These are phyloP conservation scores for Phaseolus lunatus DNA, from an alignment of 306 rosid species.

Conservation along the genomic window DNA sequence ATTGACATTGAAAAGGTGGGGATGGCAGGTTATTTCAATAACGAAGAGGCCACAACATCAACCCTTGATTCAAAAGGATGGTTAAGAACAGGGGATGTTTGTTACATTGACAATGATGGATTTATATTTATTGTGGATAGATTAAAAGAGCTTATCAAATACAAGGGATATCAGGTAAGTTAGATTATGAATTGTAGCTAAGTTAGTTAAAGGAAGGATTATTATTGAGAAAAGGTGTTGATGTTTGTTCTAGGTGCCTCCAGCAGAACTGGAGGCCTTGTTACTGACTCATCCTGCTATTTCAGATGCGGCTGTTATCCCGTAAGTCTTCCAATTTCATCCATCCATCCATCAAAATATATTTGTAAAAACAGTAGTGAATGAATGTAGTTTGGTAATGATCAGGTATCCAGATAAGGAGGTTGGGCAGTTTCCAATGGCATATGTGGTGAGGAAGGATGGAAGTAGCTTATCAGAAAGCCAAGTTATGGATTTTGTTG, in stretches of 20 bases:
- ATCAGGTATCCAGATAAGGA: conserved; percentile 81
- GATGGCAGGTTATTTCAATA: conserved; percentile 77
- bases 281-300: conserved; percentile 77
- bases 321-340: conserved; percentile 57
- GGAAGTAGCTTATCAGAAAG: conserved; percentile 64
- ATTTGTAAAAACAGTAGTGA: too few relatives aligned
- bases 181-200: not conserved
- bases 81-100: conserved; percentile 92
- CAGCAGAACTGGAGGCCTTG: conserved; percentile 94
- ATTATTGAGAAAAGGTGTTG: not conserved
- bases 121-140: conserved; percentile 87
- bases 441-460: conserved; percentile 76
- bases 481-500: conserved; percentile 75
- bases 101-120: conserved; percentile 86
- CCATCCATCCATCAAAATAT: too few relatives aligned
- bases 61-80: conserved; percentile 85
- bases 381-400: not conserved
- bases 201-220: not conserved
- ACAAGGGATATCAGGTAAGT: conserved; percentile 92
- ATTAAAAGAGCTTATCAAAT: conserved; percentile 89
- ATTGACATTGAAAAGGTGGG: not conserved
- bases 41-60: conserved; percentile 74
- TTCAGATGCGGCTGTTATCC: conserved; percentile 92
- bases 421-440: conserved; percentile 91
- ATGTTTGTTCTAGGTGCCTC: conserved; percentile 68